Evolutionary conservation across 352 stramenopile species (phyloP).

Genomic region (Phytophthora chlamydospora): DNA sequence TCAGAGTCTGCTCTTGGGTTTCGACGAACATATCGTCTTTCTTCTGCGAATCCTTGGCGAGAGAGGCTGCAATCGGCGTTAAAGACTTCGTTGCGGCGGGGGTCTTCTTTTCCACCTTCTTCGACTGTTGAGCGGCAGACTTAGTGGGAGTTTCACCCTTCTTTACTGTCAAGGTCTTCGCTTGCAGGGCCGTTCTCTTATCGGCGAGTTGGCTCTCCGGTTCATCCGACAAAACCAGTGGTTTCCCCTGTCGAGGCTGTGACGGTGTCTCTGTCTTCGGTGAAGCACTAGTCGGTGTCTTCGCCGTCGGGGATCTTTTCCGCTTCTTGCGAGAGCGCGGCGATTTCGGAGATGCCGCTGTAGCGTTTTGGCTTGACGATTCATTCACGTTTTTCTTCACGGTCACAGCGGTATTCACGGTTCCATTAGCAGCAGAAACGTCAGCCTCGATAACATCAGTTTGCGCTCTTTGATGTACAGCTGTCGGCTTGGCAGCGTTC

Average conservation of each 20-base stretch:
- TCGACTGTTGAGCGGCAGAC: background rate
- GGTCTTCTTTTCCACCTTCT: background rate
- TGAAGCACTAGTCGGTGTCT: slow-evolving; percentile 8
- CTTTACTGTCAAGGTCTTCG: background rate
- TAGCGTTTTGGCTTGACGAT: background rate
- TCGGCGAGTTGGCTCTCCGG: background rate
- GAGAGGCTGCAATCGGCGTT: slow-evolving; percentile 29
- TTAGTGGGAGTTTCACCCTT: slow-evolving; percentile 5
- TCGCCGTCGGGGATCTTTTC: slow-evolving; percentile 16
- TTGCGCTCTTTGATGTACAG: background rate
- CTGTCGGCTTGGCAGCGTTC: background rate
- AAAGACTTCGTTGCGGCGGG: slow-evolving; percentile 1
- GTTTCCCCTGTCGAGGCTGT: slow-evolving; percentile 15
- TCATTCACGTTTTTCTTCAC: background rate
- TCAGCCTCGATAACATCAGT: background rate
- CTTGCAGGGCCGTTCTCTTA: background rate
- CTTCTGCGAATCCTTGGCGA: slow-evolving; percentile 24
- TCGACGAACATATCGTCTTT: slow-evolving; percentile 34
- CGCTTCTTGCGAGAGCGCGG: slow-evolving; percentile 10
- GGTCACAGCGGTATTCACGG: background rate
- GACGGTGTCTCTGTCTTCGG: background rate
- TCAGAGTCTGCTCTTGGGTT: background rate
- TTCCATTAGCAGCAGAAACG: background rate
- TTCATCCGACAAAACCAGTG: slow-evolving; percentile 12
- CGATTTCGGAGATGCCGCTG: slow-evolving; percentile 11